phyloP scores from a whole-genome alignment of 2,329 filamentous ascomycete genomes.

The Fusarium nelsonii region DNA sequence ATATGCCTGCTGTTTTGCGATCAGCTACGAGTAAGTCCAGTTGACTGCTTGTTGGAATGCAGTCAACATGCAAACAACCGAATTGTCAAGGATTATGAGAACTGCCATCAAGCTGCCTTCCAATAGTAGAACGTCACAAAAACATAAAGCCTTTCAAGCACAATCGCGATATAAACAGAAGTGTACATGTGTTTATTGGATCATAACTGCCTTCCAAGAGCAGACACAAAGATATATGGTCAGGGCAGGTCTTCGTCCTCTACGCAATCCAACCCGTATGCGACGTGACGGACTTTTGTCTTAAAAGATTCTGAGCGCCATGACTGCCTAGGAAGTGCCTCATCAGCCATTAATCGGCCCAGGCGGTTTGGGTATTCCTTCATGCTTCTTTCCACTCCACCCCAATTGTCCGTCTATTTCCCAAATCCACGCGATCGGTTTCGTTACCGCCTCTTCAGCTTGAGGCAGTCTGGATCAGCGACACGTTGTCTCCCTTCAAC shows the following conservation, averaged over 20 bases:
- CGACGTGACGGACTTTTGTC: conserved; percentile 13
- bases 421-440: conserved; percentile 10
- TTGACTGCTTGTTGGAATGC: background rate
- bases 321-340: conserved; percentile 32
- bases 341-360: conserved; percentile 24
- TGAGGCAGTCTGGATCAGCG: conserved; percentile 75
- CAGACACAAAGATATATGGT: conserved; percentile 24
- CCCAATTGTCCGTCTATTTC: conserved; percentile 9
- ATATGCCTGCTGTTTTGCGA: background rate
- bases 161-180: background rate
- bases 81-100: background rate
- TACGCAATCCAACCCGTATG: conserved; percentile 12
- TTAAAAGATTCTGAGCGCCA: conserved; percentile 23
- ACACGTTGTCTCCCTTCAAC: conserved; percentile 89
- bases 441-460: conserved; percentile 37
- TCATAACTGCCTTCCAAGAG: conserved; percentile 20
- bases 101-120: background rate
- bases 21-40: background rate
- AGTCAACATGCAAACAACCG: no score
- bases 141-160: background rate
- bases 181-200: conserved; percentile 30
- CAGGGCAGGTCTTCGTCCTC: conserved; percentile 23
- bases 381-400: conserved; percentile 16
- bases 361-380: conserved; percentile 38
- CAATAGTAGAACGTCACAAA: background rate